Evolutionary conservation across 169 alveolate genomes (phyloP).

Genomic region (Eimeria acervulina): DNA sequence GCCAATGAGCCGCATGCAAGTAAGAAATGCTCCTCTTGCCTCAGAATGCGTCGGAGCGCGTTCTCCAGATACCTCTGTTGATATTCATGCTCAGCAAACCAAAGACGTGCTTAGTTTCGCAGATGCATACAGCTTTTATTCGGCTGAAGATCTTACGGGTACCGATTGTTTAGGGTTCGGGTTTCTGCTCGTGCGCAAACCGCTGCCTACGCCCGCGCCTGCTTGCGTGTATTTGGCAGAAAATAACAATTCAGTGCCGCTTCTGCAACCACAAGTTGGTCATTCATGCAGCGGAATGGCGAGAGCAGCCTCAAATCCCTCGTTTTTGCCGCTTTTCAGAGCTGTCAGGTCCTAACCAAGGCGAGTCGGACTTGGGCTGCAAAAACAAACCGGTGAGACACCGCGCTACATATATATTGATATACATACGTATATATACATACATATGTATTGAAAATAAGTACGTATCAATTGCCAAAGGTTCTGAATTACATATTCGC

Average conservation of each 20-base stretch:
- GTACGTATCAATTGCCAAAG: too few species aligned
- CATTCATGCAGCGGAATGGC: constrained; percentile 83
- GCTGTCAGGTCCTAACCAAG: constrained; percentile 56
- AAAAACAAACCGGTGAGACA: constrained; percentile 78
- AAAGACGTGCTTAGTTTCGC: too few species aligned
- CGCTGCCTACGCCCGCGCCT: constrained; percentile 1
- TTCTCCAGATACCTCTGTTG: too few species aligned
- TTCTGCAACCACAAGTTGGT: constrained; percentile 83
- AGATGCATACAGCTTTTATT: too few species aligned
- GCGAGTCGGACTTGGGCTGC: constrained; percentile 79
- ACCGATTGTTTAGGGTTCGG: not conserved
- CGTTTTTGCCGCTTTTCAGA: constrained; percentile 80
- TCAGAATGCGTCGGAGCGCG: not conserved
- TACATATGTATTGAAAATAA: too few species aligned
- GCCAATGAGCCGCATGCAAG: constrained; percentile 80
- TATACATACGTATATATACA: too few species aligned
- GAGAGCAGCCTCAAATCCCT: constrained; percentile 82
- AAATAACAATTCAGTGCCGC: constrained; percentile 82
- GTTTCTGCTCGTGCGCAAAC: not conserved
- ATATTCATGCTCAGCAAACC: too few species aligned
- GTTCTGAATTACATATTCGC: too few species aligned
- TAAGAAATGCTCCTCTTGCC: not conserved
- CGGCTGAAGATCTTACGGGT: too few species aligned
- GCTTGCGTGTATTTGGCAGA: not conserved
- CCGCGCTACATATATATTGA: too few species aligned